These are phyloP conservation scores for Radiomyces spectabilis DNA, from an alignment of 192 early-diverging fungal genomes.

Conservation along the genomic window DNA sequence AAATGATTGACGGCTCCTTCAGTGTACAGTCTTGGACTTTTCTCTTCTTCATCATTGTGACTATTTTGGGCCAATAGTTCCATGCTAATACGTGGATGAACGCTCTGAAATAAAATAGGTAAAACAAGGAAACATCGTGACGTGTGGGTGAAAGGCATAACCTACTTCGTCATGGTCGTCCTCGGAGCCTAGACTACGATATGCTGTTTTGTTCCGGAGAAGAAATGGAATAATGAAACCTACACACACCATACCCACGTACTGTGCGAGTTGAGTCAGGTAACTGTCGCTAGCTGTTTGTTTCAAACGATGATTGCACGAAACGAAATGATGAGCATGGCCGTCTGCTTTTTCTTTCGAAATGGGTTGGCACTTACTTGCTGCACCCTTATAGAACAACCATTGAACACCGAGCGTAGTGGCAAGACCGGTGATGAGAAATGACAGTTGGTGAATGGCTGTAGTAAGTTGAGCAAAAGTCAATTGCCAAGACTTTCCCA, in stretches of 20 bases:
- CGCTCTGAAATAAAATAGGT: background rate
- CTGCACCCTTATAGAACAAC: conserved; percentile 51
- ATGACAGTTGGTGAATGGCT: conserved; percentile 40
- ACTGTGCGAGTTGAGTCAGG: conserved; percentile 20
- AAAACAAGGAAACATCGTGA: too few species aligned
- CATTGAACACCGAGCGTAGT: conserved; percentile 47
- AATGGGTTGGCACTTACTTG: conserved; percentile 35
- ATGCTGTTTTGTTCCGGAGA: conserved; percentile 3
- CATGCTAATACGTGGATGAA: background rate
- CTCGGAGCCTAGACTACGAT: background rate
- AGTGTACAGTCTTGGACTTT: conserved; percentile 10
- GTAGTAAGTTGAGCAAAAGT: too few species aligned
- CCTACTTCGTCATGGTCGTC: conserved; percentile 7
- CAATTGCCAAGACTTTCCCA: too few species aligned
- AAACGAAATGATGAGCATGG: background rate
- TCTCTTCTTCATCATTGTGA: conserved; percentile 9
- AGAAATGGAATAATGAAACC: conserved; percentile 28
- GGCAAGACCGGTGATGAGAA: conserved; percentile 41
- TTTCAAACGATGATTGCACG: too few species aligned
- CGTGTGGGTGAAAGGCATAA: too few species aligned
- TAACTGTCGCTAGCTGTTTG: conserved; percentile 23
- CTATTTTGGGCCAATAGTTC: conserved; percentile 11
- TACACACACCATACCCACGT: conserved; percentile 33
- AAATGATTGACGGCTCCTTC: conserved; percentile 24
- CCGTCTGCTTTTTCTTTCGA: background rate